A percentile compares a stretch with the other conserved stretches of the same genome.
phyloP scores from a whole-genome alignment of 2,329 filamentous ascomycete species.

The Neoscytalidium dimidiatum region DNA sequence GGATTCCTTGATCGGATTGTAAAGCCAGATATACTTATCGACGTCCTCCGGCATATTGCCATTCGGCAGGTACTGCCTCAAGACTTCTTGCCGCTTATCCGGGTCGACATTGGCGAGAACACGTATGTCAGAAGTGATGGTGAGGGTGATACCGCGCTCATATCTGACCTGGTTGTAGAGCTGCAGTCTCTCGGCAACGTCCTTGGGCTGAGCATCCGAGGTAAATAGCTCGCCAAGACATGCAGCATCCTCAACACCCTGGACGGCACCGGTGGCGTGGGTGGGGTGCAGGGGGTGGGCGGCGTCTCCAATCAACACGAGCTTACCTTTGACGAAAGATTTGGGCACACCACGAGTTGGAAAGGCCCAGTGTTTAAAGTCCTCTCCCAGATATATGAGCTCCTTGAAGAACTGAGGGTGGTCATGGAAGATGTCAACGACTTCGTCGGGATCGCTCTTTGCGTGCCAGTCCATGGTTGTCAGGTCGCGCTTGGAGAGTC shows the following conservation, averaged over 20 bases:
- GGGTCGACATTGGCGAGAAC: background rate
- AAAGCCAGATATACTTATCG: constrained; percentile 18
- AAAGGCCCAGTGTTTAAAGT: constrained; percentile 16
- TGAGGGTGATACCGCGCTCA: constrained; percentile 20
- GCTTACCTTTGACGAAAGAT: constrained; percentile 12
- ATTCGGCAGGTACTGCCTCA: constrained; percentile 15
- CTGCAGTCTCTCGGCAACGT: constrained; percentile 16
- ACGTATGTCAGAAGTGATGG: constrained; percentile 13
- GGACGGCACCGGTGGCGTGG: constrained; percentile 20
- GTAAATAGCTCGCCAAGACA: constrained; percentile 21
- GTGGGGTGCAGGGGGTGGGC: constrained; percentile 22
- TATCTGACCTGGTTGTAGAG: constrained; percentile 23
- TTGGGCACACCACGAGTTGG: background rate
- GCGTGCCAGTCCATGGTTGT: constrained; percentile 11
- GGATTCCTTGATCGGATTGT: constrained; percentile 9
- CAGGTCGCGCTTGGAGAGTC: background rate
- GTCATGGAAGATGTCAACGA: constrained; percentile 6
- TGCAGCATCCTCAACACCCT: constrained; percentile 23
- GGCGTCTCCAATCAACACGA: constrained; percentile 22
- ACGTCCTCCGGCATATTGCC: constrained; percentile 15
- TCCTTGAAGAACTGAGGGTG: constrained; percentile 10
- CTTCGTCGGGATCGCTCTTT: constrained; percentile 3
- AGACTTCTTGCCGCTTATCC: background rate
- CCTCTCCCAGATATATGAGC: constrained; percentile 5
- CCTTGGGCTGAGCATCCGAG: constrained; percentile 1